These are phyloP conservation scores for Willaertia magna DNA, from an alignment of 208 protist species.

Conservation along the genomic window DNA sequence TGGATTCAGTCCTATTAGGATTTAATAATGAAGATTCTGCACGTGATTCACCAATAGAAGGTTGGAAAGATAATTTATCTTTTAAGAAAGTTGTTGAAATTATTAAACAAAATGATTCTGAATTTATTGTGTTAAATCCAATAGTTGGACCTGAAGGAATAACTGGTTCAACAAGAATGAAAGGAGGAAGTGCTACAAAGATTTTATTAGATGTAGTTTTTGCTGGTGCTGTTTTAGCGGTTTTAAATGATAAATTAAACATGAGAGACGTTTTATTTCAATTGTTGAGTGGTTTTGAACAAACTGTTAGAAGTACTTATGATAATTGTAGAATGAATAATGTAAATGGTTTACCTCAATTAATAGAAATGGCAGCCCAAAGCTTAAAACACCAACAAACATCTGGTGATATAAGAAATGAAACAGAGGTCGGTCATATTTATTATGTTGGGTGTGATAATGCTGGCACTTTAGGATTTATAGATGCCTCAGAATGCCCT, in stretches of 20 bases:
- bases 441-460: slow-evolving; percentile 20
- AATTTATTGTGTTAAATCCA: slow-evolving; percentile 25
- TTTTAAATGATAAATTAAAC: neutral
- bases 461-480: slow-evolving; percentile 18
- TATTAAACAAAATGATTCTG: neutral
- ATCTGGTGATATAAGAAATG: neutral
- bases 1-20: slow-evolving; percentile 13
- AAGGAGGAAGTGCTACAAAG: slow-evolving; percentile 27
- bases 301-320: neutral
- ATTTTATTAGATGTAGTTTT: slow-evolving; percentile 24
- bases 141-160: slow-evolving; percentile 32
- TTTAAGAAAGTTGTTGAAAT: neutral
- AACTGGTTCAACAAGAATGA: slow-evolving; percentile 38
- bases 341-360: neutral
- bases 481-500: slow-evolving; percentile 31
- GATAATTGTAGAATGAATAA: neutral
- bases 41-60: slow-evolving; percentile 10
- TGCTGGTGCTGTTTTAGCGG: neutral
- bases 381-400: neutral
- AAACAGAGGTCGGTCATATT: neutral
- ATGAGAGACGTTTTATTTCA: neutral
- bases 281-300: neutral
- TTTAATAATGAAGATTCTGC: slow-evolving; percentile 26
- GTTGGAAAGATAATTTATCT: slow-evolving; percentile 1
- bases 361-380: neutral